Evolutionary conservation across 306 rosid genomes (phyloP).

Genomic region (Calophaca sinica): DNA sequence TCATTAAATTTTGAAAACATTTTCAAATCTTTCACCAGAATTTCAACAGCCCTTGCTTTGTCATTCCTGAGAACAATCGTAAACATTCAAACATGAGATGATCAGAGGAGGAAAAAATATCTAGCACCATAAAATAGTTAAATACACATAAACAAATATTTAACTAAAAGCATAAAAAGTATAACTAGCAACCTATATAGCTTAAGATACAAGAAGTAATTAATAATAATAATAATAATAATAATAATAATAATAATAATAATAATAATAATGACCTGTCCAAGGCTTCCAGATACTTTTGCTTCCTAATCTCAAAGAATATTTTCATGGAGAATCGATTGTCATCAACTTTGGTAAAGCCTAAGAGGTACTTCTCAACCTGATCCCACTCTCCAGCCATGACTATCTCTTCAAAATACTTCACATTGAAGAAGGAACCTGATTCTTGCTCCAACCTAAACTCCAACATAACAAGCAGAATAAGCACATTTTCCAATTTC

Average conservation of each 20-base stretch:
- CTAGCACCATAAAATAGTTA: slow-evolving; percentile 2
- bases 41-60: slow-evolving; percentile 66
- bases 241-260: too few species aligned
- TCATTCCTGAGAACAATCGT: slow-evolving; percentile 54
- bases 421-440: slow-evolving; percentile 72
- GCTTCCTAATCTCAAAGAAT: slow-evolving; percentile 81
- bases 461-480: neutral
- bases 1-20: slow-evolving; percentile 68
- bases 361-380: slow-evolving; percentile 72
- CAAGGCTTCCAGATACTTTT: slow-evolving; percentile 84
- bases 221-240: neutral
- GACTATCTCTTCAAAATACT: slow-evolving; percentile 76
- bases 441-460: slow-evolving; percentile 79
- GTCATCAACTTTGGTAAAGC: slow-evolving; percentile 74
- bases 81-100: slow-evolving; percentile 33
- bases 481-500: neutral
- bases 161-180: neutral
- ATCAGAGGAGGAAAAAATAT: neutral
- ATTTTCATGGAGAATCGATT: slow-evolving; percentile 75
- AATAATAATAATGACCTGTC: slow-evolving; percentile 56
- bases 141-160: neutral
- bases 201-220: slow-evolving; percentile 17
- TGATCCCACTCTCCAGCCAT: slow-evolving; percentile 82
- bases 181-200: neutral
- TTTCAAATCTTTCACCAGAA: slow-evolving; percentile 72